Evolutionary conservation across 495 filamentous ascomycete species (phyloP), one percentile per base, ranked within the genome.

Genomic region (Oleoguttula mirabilis): DNA sequence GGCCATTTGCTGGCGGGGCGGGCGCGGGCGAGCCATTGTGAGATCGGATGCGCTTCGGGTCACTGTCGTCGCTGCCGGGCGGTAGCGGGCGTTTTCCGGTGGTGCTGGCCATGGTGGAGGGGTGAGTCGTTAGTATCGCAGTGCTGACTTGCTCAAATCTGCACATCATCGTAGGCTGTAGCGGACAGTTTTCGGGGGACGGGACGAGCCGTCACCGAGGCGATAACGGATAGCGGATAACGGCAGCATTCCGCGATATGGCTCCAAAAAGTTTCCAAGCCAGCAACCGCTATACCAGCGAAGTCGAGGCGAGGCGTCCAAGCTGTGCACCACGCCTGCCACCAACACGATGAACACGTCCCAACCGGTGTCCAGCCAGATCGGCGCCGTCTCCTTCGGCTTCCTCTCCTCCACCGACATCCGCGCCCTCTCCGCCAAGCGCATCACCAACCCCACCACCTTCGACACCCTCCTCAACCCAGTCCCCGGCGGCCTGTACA

Each of bases 381-480:
- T 99, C 60, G 72, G 76, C 58, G 82, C 82, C 57, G 84, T 96
- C 51, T 81, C 88, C 58, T 99, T 99, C 67, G 77, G 72, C 23
- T 79, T 84, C 58, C 77, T 93, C 51, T 73, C 79, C 39, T 60
- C 77, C 33, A 71, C 80, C 41, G 92, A 96, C 59, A 85, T 96
- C 64, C 78, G 76, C 60, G 72, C 77, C 47, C 72, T 94, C 35
- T 96, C 92, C 7, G 92, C 94, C 43, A 90, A 86, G 67, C 76
- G 76, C 61, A 90, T 99, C 52, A 76, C 87, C 47, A 88, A 88
- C 67, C 77, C 84, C 16, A 77, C 70, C 31, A 94, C 92, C 16
- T 87, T 95, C 60, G 88, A 94, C 61, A 81, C 75, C 45, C 73
- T 93, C 31, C 68, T 88, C 52, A 84, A 87, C 55, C 84, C 85